Percentiles rank a stretch among this genome's conserved stretches.
Evolutionary conservation across 805 yeast genomes (phyloP).

Genomic region (Grigorovia yakushimaensis): DNA sequence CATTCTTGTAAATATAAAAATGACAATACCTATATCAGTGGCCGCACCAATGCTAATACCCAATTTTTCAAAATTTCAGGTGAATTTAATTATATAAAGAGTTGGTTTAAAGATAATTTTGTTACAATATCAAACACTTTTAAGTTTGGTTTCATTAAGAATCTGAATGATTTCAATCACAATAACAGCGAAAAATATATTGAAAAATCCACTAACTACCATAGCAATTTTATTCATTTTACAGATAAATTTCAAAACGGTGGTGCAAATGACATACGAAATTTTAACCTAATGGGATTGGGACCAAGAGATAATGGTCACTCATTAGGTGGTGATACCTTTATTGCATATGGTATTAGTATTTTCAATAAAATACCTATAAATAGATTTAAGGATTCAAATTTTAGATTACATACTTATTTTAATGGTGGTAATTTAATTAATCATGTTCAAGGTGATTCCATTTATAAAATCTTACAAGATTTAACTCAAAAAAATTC

Average conservation of each 20-base stretch:
- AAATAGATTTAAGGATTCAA: constrained; percentile 32
- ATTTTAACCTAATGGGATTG: constrained; percentile 56
- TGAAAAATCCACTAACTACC: too few relatives aligned
- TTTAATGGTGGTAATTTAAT: constrained; percentile 55
- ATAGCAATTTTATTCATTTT: constrained; percentile 37
- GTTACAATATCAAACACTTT: constrained; percentile 40
- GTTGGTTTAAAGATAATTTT: constrained; percentile 21
- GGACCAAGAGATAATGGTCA: constrained; percentile 51
- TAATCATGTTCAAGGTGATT: constrained; percentile 22
- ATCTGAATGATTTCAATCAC: constrained; percentile 18
- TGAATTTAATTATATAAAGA: constrained; percentile 22
- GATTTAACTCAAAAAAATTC: constrained; percentile 36
- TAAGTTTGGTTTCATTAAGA: constrained; percentile 47
- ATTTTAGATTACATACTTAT: constrained; percentile 54
- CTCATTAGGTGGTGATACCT: constrained; percentile 59
- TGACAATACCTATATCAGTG: too few relatives aligned
- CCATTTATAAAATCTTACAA: constrained; percentile 12
- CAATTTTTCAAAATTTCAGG: constrained; percentile 22
- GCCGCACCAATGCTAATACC: constrained; percentile 16
- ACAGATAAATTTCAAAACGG: constrained; percentile 80
- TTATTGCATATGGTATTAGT: constrained; percentile 46
- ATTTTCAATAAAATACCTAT: constrained; percentile 54
- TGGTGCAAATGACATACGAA: constrained; percentile 64
- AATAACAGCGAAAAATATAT: constrained; percentile 14
- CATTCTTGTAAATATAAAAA: background rate